Base-by-base conservation (phyloP, 2,329 filamentous ascomycete species). In the Lachnellula suecica region DNA sequence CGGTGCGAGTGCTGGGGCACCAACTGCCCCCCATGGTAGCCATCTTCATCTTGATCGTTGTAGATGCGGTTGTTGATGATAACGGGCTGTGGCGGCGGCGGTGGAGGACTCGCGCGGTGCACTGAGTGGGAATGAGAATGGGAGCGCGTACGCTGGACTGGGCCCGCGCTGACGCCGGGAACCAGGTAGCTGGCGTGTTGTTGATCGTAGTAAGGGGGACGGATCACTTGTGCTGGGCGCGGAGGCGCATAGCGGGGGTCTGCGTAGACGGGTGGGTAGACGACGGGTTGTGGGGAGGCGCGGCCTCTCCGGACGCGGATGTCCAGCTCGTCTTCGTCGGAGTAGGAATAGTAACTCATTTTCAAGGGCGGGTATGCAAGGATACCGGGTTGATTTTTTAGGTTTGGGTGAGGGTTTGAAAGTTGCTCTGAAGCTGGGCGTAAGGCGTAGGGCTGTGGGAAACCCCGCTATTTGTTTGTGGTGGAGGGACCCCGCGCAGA, bases 61-160 rank as follows among this genome's bases (percentile, higher is more conserved):
- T 77, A 75, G 47, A 80, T 76, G 50, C 72, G 71, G 65, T 82
- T 83, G 62, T 82, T 80, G 66, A 83, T 82, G 48, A 83, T 76
- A 41, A 84, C 72, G 1, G 79, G 79, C 9, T 66, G 59, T 15
- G 70, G 72, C 8, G 68, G 79, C 8, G 66, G 58, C 15, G 70
- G 72, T 8, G 67, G 66, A 6, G 68, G 53, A 38, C 42, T 45
- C 31, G 23, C 17, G 43, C 53, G 57, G 46, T 58, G 53, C 7
- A 49, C 46, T 2, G 37, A 47, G n/a, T n/a, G n/a, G n/a, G n/a
- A n/a, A n/a, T n/a, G n/a, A n/a, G n/a, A n/a, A n/a, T n/a, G n/a
- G 5, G 51, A 56, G 24, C 49, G 35, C 22, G 56, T 48, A 22
- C 56, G 43, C 13, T 46, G 52, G 7, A 55, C 13, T 4, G 47